These are phyloP conservation scores for Xylaria sp. DNA, from an alignment of 2,329 filamentous ascomycete genomes.

Conservation along the genomic window DNA sequence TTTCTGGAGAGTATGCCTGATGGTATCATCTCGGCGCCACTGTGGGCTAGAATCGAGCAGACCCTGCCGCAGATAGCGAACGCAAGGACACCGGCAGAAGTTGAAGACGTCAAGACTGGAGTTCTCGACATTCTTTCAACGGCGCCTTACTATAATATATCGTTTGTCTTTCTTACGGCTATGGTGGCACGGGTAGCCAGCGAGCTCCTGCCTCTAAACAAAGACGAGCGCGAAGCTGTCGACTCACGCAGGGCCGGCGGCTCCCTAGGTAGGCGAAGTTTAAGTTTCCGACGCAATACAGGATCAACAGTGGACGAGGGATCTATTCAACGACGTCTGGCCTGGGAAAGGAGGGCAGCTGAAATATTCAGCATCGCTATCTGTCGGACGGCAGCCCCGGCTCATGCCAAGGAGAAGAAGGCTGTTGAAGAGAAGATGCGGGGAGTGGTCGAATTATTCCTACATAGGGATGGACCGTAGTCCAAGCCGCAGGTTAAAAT, in stretches of 20 bases:
- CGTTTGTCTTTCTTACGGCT: conserved; percentile 86
- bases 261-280: conserved; percentile 54
- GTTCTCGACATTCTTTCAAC: conserved; percentile 79
- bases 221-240: conserved; percentile 52
- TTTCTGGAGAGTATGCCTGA: conserved; percentile 82
- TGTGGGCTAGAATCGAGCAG: conserved; percentile 77
- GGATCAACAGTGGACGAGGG: conserved; percentile 52
- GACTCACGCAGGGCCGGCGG: conserved; percentile 38
- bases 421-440: conserved; percentile 71
- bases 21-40: conserved; percentile 75
- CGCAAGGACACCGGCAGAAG: conserved; percentile 37
- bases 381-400: conserved; percentile 59
- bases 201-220: conserved; percentile 58
- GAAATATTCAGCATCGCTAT: conserved; percentile 72
- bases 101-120: conserved; percentile 59
- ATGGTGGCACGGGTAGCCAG: conserved; percentile 70
- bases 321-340: conserved; percentile 63
- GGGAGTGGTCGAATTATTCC: conserved; percentile 76
- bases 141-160: conserved; percentile 83
- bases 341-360: conserved; percentile 70
- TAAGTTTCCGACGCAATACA: conserved; percentile 57
- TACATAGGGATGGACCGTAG: conserved; percentile 52
- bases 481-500: neutral
- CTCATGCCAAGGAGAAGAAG: conserved; percentile 66
- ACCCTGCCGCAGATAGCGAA: conserved; percentile 57